A percentile compares a stretch with the other conserved stretches of the same genome.
Conservation (phyloP, 768 basidiomycete genomes). For the Auricularia auricula-judae region DNA sequence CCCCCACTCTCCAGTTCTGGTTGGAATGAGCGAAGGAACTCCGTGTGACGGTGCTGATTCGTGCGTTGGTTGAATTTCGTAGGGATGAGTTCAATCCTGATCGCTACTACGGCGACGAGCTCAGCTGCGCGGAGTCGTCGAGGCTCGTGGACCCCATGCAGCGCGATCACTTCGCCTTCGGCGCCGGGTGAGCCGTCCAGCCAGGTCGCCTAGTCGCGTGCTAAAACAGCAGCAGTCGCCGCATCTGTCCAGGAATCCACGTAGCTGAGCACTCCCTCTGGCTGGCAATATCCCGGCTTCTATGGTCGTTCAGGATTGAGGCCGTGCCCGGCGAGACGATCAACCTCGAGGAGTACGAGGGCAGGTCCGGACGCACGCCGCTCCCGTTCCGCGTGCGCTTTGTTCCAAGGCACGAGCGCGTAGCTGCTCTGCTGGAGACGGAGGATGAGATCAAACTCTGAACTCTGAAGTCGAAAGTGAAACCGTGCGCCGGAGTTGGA, state of each 20-base stretch:
- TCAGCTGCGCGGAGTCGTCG: constrained; percentile 31
- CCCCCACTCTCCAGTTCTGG: too few species aligned
- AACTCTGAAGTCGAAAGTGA: too few species aligned
- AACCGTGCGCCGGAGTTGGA: too few species aligned
- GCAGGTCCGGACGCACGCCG: constrained; percentile 34
- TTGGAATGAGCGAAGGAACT: too few species aligned
- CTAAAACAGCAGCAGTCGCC: constrained; percentile 11
- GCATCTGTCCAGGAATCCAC: constrained; percentile 34
- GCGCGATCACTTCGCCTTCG: constrained; percentile 42
- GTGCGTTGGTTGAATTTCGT: not conserved
- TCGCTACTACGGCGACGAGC: constrained; percentile 29
- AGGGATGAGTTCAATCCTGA: constrained; percentile 33
- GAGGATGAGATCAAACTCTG: not conserved
- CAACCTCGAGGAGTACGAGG: constrained; percentile 36
- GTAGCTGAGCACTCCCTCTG: constrained; percentile 36
- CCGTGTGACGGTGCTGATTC: too few species aligned
- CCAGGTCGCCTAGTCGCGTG: not conserved
- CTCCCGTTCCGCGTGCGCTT: constrained; percentile 26
- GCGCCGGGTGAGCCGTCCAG: constrained; percentile 29
- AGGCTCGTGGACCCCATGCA: constrained; percentile 29
- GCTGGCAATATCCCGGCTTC: constrained; percentile 34
- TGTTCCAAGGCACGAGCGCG: not conserved
- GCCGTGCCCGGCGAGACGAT: constrained; percentile 31
- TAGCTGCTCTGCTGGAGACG: not conserved
- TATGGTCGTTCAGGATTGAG: constrained; percentile 36